phyloP scores from a whole-genome alignment of 352 stramenopile species.

The Phytopythium litorale region DNA sequence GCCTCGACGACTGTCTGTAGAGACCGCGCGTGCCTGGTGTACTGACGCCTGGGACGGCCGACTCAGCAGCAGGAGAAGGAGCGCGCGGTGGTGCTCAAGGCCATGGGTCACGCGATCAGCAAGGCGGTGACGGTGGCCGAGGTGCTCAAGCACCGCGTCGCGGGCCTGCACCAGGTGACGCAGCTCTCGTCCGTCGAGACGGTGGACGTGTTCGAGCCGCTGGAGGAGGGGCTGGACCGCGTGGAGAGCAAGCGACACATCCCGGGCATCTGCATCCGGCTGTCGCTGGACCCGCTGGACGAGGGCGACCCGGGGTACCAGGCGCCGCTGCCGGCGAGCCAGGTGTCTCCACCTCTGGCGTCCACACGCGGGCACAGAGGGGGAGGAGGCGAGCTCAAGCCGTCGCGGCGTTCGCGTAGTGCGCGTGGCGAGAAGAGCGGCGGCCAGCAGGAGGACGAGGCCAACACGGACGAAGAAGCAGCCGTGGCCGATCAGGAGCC shows the following conservation, averaged over 20 bases:
- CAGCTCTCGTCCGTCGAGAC: slow-evolving; percentile 79
- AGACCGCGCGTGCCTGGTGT: no score
- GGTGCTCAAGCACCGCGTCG: slow-evolving; percentile 77
- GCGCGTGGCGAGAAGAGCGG: slow-evolving; percentile 7
- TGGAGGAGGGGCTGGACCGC: slow-evolving; percentile 81
- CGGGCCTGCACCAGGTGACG: slow-evolving; percentile 70
- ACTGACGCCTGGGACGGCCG: not conserved
- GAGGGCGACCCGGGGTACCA: slow-evolving; percentile 62
- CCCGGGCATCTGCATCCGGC: slow-evolving; percentile 67
- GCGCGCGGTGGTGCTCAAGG: slow-evolving; percentile 61
- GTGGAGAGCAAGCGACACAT: slow-evolving; percentile 73
- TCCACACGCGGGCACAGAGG: slow-evolving; percentile 26
- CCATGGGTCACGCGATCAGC: slow-evolving; percentile 82
- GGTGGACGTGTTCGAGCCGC: slow-evolving; percentile 77
- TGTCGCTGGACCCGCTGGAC: slow-evolving; percentile 67
- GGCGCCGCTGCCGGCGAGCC: slow-evolving; percentile 56
- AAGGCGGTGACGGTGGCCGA: slow-evolving; percentile 84
- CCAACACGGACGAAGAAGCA: not conserved
- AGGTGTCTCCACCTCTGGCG: slow-evolving; percentile 33
- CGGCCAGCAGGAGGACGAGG: slow-evolving; percentile 8
- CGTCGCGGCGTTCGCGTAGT: slow-evolving; percentile 8
- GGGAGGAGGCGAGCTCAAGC: not conserved
- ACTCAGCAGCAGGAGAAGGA: slow-evolving; percentile 45
- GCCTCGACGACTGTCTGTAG: not conserved
- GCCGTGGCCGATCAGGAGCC: slow-evolving; percentile 3